These are phyloP conservation scores for Coemansia sp. DNA, from an alignment of 192 early-diverging fungal species.

Conservation along the genomic window DNA sequence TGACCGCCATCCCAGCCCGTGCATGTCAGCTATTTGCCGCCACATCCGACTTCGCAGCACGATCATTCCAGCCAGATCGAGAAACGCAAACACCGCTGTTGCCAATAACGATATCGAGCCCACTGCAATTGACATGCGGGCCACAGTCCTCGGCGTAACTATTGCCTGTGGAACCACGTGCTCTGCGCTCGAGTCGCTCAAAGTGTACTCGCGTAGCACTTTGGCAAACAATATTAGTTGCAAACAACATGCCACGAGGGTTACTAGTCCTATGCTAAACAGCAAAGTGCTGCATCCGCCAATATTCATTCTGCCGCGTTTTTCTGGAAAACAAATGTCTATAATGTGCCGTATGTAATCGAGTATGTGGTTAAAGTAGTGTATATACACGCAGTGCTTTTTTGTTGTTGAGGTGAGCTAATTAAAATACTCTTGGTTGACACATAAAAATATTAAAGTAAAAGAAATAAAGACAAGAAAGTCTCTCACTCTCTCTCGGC, in stretches of 20 bases:
- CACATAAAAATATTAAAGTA: not conserved
- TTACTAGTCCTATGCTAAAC: conserved; percentile 31
- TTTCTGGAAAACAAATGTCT: too few relatives aligned
- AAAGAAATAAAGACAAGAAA: not conserved
- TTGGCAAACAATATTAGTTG: conserved; percentile 23
- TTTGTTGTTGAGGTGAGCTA: not conserved
- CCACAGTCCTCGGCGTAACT: conserved; percentile 9
- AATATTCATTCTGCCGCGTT: conserved; percentile 17
- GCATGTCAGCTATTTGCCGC: conserved; percentile 19
- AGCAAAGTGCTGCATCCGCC: conserved; percentile 38
- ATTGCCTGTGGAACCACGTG: not conserved
- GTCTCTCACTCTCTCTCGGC: not conserved
- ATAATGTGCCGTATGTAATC: not conserved
- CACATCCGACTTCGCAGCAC: conserved; percentile 47
- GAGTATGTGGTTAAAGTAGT: not conserved
- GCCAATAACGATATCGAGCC: conserved; percentile 16
- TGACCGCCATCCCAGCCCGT: conserved; percentile 20
- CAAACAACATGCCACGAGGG: conserved; percentile 22
- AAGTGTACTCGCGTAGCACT: conserved; percentile 11
- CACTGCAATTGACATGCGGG: conserved; percentile 14
- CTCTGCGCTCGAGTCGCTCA: not conserved
- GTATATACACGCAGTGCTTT: not conserved
- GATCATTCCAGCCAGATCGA: conserved; percentile 42
- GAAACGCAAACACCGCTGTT: conserved; percentile 19
- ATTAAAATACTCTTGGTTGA: not conserved